Evolutionary conservation across 345 rosid genomes (phyloP).

Genomic region (Gossypium arboreum): DNA sequence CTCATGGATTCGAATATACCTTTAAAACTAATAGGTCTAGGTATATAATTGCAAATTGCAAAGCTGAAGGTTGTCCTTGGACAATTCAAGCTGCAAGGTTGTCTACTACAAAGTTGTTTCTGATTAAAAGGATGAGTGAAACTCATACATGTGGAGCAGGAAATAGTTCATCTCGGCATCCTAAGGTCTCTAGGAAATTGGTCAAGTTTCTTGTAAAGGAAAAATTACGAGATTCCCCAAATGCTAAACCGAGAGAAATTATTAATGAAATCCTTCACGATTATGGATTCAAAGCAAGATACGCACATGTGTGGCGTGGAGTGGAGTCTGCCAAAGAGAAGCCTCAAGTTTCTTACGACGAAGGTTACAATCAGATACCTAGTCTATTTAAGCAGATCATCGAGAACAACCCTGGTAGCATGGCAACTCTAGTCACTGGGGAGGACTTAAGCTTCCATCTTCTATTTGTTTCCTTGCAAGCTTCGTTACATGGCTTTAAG

Average conservation of each 20-base stretch:
- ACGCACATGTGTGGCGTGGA: constrained; percentile 56
- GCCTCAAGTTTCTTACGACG: constrained; percentile 45
- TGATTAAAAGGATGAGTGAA: constrained; percentile 42
- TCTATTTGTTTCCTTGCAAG: constrained; percentile 50
- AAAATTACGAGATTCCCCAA: constrained; percentile 43
- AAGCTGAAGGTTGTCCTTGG: constrained; percentile 54
- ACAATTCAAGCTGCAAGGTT: constrained; percentile 45
- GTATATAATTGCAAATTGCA: constrained; percentile 46
- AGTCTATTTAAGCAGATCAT: constrained; percentile 45
- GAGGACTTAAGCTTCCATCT: constrained; percentile 46
- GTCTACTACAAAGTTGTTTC: constrained; percentile 39
- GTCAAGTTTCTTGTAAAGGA: constrained; percentile 47
- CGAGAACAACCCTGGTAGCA: constrained; percentile 57
- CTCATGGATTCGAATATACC: constrained; percentile 45
- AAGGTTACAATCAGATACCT: constrained; percentile 45
- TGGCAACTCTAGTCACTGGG: constrained; percentile 32
- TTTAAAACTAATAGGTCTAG: constrained; percentile 47
- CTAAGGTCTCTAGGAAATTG: constrained; percentile 38
- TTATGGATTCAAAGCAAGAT: constrained; percentile 50
- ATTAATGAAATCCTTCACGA: constrained; percentile 40
- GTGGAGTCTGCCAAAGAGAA: constrained; percentile 50
- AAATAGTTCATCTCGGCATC: constrained; percentile 14
- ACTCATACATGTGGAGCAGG: constrained; percentile 50
- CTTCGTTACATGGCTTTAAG: constrained; percentile 47
- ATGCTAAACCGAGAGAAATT: constrained; percentile 50